A percentile compares a stretch with the other conserved stretches of the same genome.
phyloP scores from a whole-genome alignment of 2,329 filamentous ascomycete genomes.

The Sporothrix variecibatus region DNA sequence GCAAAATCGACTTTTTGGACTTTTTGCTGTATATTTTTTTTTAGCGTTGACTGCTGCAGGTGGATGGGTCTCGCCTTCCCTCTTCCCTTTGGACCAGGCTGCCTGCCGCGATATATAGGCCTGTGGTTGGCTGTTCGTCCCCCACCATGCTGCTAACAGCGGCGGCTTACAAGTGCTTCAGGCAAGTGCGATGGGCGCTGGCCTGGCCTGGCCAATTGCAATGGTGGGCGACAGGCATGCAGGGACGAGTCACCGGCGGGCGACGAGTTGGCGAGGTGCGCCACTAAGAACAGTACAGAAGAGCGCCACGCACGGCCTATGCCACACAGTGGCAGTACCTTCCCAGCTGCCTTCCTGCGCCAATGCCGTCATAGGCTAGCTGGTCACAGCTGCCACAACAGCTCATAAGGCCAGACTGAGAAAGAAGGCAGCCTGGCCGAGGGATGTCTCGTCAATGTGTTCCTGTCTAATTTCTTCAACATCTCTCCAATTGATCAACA shows the following conservation, averaged over 20 bases:
- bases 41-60: slow-evolving; percentile 17
- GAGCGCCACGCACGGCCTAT: background rate
- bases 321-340: slow-evolving; percentile 5
- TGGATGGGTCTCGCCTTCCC: slow-evolving; percentile 17
- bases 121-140: slow-evolving; percentile 22
- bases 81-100: background rate
- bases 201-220: background rate
- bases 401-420: background rate
- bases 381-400: slow-evolving; percentile 13
- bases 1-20: background rate
- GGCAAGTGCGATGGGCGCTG: background rate
- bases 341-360: background rate
- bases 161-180: background rate
- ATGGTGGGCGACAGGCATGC: slow-evolving; percentile 9
- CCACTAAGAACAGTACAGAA: background rate
- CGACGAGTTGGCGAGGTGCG: background rate
- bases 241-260: slow-evolving; percentile 6
- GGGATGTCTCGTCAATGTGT: background rate
- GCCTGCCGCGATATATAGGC: slow-evolving; percentile 15
- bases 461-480: background rate
- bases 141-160: slow-evolving; percentile 14
- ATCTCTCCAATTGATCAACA: background rate
- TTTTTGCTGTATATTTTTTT: slow-evolving; percentile 22
- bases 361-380: slow-evolving; percentile 26
- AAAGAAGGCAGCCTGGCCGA: slow-evolving; percentile 6